A percentile compares a stretch with the other conserved stretches of the same genome.
Evolutionary conservation across 345 rosid species (phyloP).

Genomic region (Raphanus raphanistrum): DNA sequence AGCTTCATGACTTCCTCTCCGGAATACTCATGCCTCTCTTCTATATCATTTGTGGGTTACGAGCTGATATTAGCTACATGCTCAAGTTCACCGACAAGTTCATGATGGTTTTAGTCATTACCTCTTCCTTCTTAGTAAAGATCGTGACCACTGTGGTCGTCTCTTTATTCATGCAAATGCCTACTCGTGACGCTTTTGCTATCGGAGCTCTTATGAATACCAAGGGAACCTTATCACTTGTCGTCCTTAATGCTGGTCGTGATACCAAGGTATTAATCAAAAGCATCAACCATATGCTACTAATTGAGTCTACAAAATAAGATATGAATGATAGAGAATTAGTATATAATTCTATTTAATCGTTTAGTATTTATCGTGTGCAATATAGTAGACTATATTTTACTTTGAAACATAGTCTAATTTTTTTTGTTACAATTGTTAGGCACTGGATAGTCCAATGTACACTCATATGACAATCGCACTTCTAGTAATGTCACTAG

Average conservation of each 20-base stretch:
- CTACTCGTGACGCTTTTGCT: slow-evolving; percentile 43
- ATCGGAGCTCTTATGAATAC: slow-evolving; percentile 69
- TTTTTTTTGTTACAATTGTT: not conserved
- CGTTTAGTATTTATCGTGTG: not conserved
- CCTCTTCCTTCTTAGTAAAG: slow-evolving; percentile 45
- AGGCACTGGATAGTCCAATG: slow-evolving; percentile 45
- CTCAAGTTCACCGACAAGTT: slow-evolving; percentile 26
- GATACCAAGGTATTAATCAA: slow-evolving; percentile 40
- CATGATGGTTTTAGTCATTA: slow-evolving; percentile 14
- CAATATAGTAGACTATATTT: not conserved
- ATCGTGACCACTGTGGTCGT: slow-evolving; percentile 44
- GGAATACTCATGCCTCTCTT: slow-evolving; percentile 56
- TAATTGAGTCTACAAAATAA: not conserved
- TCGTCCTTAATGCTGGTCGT: slow-evolving; percentile 56
- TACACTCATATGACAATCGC: slow-evolving; percentile 47
- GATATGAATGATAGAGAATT: not conserved
- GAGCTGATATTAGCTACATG: slow-evolving; percentile 39
- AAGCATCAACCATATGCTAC: not conserved
- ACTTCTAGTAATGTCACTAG: slow-evolving; percentile 45
- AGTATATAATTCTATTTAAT: not conserved
- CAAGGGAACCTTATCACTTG: slow-evolving; percentile 62
- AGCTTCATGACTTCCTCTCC: slow-evolving; percentile 48
- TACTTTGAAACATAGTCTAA: not conserved
- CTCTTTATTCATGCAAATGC: slow-evolving; percentile 36
- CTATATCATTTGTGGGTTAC: slow-evolving; percentile 47